These are phyloP conservation scores for Exidia glandulosa DNA, from an alignment of 768 basidiomycete species.

Conservation along the genomic window DNA sequence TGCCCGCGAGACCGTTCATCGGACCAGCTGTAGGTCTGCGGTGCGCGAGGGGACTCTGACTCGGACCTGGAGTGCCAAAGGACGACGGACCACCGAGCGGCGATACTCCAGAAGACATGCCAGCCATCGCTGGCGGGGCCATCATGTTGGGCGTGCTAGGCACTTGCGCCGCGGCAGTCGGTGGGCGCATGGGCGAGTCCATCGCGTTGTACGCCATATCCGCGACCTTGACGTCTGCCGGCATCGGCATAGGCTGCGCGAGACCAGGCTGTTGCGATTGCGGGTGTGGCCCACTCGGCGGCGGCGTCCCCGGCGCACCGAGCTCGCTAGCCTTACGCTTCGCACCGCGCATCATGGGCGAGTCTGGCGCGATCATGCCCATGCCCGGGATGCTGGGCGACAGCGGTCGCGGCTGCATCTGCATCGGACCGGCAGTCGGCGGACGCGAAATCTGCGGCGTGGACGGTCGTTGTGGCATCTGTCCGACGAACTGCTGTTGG, in stretches of 20 bases:
- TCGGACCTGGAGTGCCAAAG: slow-evolving; percentile 19
- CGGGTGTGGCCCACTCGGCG: not conserved
- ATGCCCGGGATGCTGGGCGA: not conserved
- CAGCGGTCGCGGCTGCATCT: not conserved
- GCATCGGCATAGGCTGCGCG: too few relatives aligned
- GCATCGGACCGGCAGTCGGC: not conserved
- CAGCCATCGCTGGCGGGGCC: too few relatives aligned
- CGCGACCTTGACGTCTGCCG: slow-evolving; percentile 3
- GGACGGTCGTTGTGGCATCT: not conserved
- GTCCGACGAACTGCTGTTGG: slow-evolving; percentile 2
- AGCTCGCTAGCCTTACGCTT: slow-evolving; percentile 1
- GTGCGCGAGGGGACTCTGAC: slow-evolving; percentile 10
- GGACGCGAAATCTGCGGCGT: not conserved
- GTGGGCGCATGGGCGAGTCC: not conserved
- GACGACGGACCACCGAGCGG: slow-evolving; percentile 15
- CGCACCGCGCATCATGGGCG: not conserved
- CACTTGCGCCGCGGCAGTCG: not conserved
- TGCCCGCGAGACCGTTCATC: slow-evolving; percentile 8
- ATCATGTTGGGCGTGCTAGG: not conserved
- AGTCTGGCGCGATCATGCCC: not conserved
- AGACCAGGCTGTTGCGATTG: too few relatives aligned
- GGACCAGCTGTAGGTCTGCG: slow-evolving; percentile 15
- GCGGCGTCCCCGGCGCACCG: not conserved
- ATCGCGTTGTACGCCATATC: not conserved
- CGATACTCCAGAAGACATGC: slow-evolving; percentile 21